These are phyloP conservation scores for Gonium pectorale DNA, from an alignment of 139 green algal species.

Conservation along the genomic window DNA sequence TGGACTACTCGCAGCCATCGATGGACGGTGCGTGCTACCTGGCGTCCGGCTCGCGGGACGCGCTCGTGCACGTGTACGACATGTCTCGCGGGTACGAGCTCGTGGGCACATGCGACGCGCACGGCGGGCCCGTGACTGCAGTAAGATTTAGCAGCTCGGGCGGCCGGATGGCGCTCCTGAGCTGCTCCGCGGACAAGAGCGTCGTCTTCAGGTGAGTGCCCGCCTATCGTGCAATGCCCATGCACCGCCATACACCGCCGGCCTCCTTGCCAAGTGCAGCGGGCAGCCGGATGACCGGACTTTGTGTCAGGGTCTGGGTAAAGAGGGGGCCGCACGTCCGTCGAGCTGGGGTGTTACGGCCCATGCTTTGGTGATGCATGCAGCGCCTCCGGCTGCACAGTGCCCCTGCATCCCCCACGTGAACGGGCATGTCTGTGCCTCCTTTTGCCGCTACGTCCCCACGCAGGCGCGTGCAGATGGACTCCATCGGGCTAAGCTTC, in stretches of 20 bases:
- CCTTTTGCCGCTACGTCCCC: no score
- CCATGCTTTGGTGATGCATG: no score
- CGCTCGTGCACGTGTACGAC: slow-evolving; percentile 70
- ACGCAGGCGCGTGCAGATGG: slow-evolving; percentile 39
- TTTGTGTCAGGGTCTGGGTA: no score
- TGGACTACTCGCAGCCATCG: slow-evolving; percentile 55
- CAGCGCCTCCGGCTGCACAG: no score
- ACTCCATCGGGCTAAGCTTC: background rate
- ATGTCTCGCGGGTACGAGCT: slow-evolving; percentile 49
- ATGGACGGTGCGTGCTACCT: slow-evolving; percentile 49
- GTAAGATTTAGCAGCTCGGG: slow-evolving; percentile 59
- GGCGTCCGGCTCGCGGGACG: slow-evolving; percentile 60
- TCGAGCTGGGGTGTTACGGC: no score
- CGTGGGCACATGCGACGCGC: slow-evolving; percentile 69
- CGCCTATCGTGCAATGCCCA: no score
- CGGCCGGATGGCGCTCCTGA: slow-evolving; percentile 51
- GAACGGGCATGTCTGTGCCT: no score
- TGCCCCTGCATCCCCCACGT: background rate
- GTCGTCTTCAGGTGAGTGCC: slow-evolving; percentile 58
- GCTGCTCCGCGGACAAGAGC: slow-evolving; percentile 56
- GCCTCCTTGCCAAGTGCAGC: no score
- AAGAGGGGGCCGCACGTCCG: no score
- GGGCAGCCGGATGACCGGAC: no score
- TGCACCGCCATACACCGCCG: no score
- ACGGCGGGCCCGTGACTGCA: slow-evolving; percentile 63